Conservation (phyloP, 352 stramenopile genomes). For the Phytophthora europaea region DNA sequence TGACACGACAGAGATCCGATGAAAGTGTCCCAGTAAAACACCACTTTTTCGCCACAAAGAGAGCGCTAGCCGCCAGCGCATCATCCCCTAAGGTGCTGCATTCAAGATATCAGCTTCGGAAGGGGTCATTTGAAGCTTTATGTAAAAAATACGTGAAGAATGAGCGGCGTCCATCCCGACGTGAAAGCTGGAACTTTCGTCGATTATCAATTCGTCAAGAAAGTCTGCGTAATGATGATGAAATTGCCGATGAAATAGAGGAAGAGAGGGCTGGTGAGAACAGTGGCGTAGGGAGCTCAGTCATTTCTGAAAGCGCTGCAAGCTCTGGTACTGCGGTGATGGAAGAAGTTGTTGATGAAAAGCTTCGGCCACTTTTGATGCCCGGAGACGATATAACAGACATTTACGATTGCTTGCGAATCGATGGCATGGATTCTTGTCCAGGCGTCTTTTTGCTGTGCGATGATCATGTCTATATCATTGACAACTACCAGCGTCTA, state of each 20-base stretch:
- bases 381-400: constrained; percentile 74
- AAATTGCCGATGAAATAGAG: constrained; percentile 17
- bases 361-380: constrained; percentile 71
- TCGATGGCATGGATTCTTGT: constrained; percentile 85
- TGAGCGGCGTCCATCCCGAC: constrained; percentile 20
- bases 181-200: constrained; percentile 32
- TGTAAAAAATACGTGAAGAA: constrained; percentile 42
- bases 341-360: constrained; percentile 69
- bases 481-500: constrained; percentile 78
- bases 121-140: constrained; percentile 41
- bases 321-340: neutral
- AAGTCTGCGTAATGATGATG: constrained; percentile 14
- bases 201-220: constrained; percentile 31
- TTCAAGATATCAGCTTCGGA: constrained; percentile 23
- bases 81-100: constrained; percentile 31
- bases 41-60: constrained; percentile 12
- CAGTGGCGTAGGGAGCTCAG: constrained; percentile 15
- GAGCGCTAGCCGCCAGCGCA: constrained; percentile 9
- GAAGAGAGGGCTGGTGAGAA: constrained; percentile 24
- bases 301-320: constrained; percentile 16
- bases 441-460: constrained; percentile 76
- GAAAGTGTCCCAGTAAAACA: constrained; percentile 8
- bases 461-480: constrained; percentile 75
- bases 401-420: constrained; percentile 75
- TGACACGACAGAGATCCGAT: constrained; percentile 23